These are phyloP conservation scores for Vickermania ingenoplastis DNA, from an alignment of 208 protist species.

Conservation along the genomic window DNA sequence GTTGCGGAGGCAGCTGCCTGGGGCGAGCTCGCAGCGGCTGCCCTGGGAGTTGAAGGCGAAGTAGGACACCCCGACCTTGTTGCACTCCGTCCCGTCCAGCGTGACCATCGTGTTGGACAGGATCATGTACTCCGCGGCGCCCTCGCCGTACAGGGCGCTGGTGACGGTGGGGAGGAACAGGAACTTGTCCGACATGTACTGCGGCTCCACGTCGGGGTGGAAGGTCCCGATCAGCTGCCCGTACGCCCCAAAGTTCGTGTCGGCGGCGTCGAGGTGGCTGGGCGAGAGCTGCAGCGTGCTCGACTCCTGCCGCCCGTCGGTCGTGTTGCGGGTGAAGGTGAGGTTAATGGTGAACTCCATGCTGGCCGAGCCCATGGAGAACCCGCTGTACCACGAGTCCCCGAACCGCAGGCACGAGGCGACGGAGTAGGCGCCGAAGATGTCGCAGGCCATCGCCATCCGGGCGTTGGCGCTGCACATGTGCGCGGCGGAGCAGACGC, in stretches of 20 bases:
- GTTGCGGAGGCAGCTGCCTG: constrained; percentile 62
- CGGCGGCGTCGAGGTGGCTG: constrained; percentile 17
- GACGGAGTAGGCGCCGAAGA: constrained; percentile 35
- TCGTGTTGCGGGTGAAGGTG: constrained; percentile 18
- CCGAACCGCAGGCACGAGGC: constrained; percentile 81
- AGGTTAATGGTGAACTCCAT: constrained; percentile 61
- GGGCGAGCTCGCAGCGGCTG: constrained; percentile 38
- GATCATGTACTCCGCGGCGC: constrained; percentile 70
- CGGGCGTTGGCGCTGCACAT: constrained; percentile 47
- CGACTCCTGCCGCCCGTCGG: constrained; percentile 1
- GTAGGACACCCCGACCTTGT: constrained; percentile 87
- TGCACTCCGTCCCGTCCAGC: constrained; percentile 65
- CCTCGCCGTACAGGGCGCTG: no score
- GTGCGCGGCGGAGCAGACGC: constrained; percentile 44
- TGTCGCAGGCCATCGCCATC: constrained; percentile 40
- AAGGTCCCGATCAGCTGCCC: constrained; percentile 71
- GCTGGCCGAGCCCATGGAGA: constrained; percentile 42
- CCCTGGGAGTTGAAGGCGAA: constrained; percentile 74
- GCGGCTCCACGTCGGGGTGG: constrained; percentile 28
- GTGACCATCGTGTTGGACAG: constrained; percentile 50
- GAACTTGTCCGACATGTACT: constrained; percentile 50
- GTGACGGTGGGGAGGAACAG: constrained; percentile 57
- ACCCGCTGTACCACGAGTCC: constrained; percentile 71
- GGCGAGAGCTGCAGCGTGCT: constrained; percentile 39
- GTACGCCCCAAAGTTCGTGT: constrained; percentile 24